Percentiles rank a stretch among this genome's conserved stretches.
Evolutionary conservation across 2,329 filamentous ascomycete genomes (phyloP).

Genomic region (Passalora sequoiae): DNA sequence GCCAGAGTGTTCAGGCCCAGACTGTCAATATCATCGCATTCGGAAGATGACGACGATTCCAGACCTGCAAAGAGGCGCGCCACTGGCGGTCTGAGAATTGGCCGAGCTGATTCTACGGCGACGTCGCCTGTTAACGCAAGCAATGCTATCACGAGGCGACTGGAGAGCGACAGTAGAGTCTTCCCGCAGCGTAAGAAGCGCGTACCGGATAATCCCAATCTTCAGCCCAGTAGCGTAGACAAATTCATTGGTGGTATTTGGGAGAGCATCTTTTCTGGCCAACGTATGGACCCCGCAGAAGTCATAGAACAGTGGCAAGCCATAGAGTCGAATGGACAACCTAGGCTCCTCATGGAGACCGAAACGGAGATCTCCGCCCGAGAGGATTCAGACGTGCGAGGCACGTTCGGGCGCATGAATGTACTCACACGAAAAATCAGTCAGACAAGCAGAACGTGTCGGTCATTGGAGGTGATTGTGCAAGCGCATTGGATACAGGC

Average conservation of each 20-base stretch:
- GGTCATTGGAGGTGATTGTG: constrained; percentile 56
- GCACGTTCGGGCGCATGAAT: constrained; percentile 40
- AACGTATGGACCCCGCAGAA: constrained; percentile 39
- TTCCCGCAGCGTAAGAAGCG: constrained; percentile 29
- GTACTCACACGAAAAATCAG: constrained; percentile 43
- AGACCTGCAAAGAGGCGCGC: constrained; percentile 41
- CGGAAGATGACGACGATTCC: constrained; percentile 16
- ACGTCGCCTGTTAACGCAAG: not conserved
- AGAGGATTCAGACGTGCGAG: constrained; percentile 21
- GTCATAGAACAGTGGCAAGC: constrained; percentile 33
- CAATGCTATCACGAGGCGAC: constrained; percentile 15
- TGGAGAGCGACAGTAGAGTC: constrained; percentile 22
- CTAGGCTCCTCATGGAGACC: constrained; percentile 22
- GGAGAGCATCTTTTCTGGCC: constrained; percentile 45
- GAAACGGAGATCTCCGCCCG: constrained; percentile 19
- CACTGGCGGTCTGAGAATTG: constrained; percentile 32
- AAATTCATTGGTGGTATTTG: constrained; percentile 49
- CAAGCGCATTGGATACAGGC: constrained; percentile 55
- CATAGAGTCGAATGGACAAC: constrained; percentile 29
- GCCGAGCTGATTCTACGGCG: constrained; percentile 14
- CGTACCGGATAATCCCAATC: constrained; percentile 35
- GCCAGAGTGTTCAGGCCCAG: constrained; percentile 11
- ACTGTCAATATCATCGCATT: not conserved
- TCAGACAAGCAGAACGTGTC: constrained; percentile 49
- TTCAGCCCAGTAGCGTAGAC: constrained; percentile 46